Conservation (phyloP, 2,329 filamentous ascomycete genomes). For the Coleophoma crateriformis region DNA sequence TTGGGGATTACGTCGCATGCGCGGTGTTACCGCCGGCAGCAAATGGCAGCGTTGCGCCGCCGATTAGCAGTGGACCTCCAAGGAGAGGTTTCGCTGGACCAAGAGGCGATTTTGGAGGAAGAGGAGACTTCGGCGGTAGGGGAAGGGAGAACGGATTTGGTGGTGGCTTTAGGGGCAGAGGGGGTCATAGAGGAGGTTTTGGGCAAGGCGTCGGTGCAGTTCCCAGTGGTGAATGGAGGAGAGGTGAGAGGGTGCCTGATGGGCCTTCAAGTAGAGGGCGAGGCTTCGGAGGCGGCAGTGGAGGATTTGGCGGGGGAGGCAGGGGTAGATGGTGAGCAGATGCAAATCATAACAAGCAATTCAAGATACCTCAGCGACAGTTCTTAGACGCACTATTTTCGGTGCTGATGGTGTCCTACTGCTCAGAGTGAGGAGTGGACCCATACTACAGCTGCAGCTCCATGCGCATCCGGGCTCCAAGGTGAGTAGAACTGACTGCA, state of each 20-base stretch:
- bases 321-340: constrained; percentile 32
- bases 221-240: constrained; percentile 57
- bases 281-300: constrained; percentile 44
- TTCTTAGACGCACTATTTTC: neutral
- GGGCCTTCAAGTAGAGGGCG: constrained; percentile 33
- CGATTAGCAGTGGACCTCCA: constrained; percentile 41
- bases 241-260: constrained; percentile 58
- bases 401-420: neutral
- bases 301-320: constrained; percentile 36
- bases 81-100: constrained; percentile 33
- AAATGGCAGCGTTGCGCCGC: constrained; percentile 68
- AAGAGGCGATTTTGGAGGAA: constrained; percentile 28
- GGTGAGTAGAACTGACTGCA: too few species aligned
- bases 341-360: constrained; percentile 1
- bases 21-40: constrained; percentile 71
- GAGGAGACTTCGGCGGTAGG: constrained; percentile 30
- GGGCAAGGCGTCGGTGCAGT: constrained; percentile 31
- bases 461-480: too few species aligned
- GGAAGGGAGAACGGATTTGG: constrained; percentile 29
- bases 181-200: constrained; percentile 30
- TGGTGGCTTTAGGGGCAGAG: constrained; percentile 26
- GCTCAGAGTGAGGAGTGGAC: too few species aligned
- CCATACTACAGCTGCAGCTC: too few species aligned
- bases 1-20: constrained; percentile 84
- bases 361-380: constrained; percentile 9